Evolutionary conservation across 139 green algal genomes (phyloP).

Genomic region (Yamagishiella unicocca): DNA sequence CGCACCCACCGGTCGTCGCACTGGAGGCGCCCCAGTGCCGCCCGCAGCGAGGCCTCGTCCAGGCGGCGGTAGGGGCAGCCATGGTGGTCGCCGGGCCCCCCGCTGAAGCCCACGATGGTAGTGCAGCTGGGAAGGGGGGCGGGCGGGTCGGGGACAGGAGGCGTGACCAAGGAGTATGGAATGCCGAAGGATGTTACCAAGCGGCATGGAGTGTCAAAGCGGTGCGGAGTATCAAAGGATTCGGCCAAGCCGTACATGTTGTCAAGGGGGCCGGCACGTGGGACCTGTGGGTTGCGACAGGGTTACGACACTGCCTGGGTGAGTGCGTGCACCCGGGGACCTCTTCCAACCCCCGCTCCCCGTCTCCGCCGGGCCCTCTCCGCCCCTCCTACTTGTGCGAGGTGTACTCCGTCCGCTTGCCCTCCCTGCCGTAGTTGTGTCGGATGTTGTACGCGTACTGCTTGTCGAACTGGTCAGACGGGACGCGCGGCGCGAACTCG

Average conservation of each 20-base stretch:
- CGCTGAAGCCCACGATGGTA: conserved; percentile 84
- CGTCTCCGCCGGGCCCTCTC: no score
- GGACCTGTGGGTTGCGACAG: no score
- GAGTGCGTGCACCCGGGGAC: no score
- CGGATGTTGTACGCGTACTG: conserved; percentile 97
- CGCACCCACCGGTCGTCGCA: conserved; percentile 61
- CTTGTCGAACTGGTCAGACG: conserved; percentile 96
- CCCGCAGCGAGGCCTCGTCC: conserved; percentile 71
- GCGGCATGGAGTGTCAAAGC: no score
- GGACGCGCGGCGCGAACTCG: conserved; percentile 78
- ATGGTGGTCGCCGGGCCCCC: conserved; percentile 60
- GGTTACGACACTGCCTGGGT: no score
- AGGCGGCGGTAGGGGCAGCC: conserved; percentile 94
- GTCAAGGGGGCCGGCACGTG: no score
- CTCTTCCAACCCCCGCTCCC: no score
- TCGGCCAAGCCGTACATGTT: no score
- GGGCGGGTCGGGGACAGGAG: background rate
- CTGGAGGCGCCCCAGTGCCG: conserved; percentile 65
- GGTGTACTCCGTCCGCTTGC: conserved; percentile 93
- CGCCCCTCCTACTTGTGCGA: conserved; percentile 69
- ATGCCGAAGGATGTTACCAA: no score
- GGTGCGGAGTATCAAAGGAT: no score
- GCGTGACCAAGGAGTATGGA: no score
- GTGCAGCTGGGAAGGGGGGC: conserved; percentile 59
- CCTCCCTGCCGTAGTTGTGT: conserved; percentile 98